Base-by-base conservation (phyloP, 768 basidiomycete species). In the Pilatotrama ljubarskyi region DNA sequence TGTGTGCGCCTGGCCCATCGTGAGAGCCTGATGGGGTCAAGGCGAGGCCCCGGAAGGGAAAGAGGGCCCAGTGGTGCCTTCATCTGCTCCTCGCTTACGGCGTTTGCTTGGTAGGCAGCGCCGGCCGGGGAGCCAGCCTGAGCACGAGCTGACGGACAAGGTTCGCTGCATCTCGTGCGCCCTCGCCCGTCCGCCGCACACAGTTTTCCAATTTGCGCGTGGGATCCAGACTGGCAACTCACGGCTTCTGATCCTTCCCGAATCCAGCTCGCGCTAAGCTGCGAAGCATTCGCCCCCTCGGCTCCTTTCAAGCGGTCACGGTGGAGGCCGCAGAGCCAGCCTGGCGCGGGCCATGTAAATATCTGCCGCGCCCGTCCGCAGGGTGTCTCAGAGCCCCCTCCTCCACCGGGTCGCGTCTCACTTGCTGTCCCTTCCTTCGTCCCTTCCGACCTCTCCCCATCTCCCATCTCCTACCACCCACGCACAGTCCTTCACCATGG, bases 401-500 rank as follows among this genome's bases (percentile, higher is more conserved):
- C 53, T 56, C 58, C 38, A 44, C 55, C 29, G 49, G 52, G 51
- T 51, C 62, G 44, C 58, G 53, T 46, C 53, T 55, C 53, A 55
- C 53, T 46, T 53, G 38, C 51, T 55, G 51, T 58, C 55, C 56
- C 51, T 46, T 26, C 51, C 32, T 51, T 48, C 55, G 20, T 17
- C 46, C 55, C 35, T 50, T 22, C 20, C 50, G 22, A 18, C 42
- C 57, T 29, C 38, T 18, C 24, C 32, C 37, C 51, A 32, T 17
- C 17, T 13, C 36, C 58, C 35, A 47, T 25, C 42, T 24, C 58
- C 50, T n/a, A 18, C 51, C 42, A 10, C 36, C 38, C 35, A 44
- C n/a, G 15, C 32, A 41, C 24, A 38, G 36, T 22, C 8, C 18
- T 47, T 32, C 50, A 59, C 36, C 25, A 80, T 79, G 79, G 68